Percentiles rank a stretch among this genome's conserved stretches.
Evolutionary conservation across 768 basidiomycete species (phyloP).

Genomic region (Amanita fuliginea): DNA sequence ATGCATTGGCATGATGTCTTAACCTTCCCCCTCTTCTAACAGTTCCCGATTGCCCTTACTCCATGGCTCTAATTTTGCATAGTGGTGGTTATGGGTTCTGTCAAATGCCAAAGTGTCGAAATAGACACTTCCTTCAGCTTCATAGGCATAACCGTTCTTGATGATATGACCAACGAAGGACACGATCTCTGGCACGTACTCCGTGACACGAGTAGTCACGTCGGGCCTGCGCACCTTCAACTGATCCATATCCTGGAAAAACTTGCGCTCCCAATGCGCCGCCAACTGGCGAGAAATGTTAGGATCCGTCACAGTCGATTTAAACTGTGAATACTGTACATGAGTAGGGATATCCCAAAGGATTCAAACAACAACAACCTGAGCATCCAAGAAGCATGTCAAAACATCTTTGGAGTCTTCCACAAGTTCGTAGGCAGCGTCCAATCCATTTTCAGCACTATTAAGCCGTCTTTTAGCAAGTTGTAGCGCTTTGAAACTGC

Average conservation of each 20-base stretch:
- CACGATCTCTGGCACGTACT: conserved; percentile 94
- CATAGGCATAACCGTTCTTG: conserved; percentile 72
- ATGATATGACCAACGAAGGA: conserved; percentile 79
- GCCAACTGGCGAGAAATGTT: conserved; percentile 75
- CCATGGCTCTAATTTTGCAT: conserved; percentile 94
- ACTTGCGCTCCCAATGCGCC: conserved; percentile 80
- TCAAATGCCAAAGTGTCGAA: conserved; percentile 85
- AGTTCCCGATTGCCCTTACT: conserved; percentile 88
- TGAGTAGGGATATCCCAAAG: conserved; percentile 3
- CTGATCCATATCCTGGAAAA: conserved; percentile 88
- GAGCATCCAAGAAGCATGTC: conserved; percentile 57
- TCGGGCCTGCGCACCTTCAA: conserved; percentile 82
- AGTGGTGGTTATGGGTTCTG: conserved; percentile 62
- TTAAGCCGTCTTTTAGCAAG: conserved; percentile 33
- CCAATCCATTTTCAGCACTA: conserved; percentile 26
- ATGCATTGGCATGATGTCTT: conserved; percentile 40
- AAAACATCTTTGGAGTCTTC: conserved; percentile 72
- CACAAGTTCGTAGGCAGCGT: conserved; percentile 47
- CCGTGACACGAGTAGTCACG: conserved; percentile 88
- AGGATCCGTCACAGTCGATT: conserved; percentile 75
- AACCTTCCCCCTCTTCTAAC: conserved; percentile 93
- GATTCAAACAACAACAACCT: conserved; percentile 33
- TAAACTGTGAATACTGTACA: conserved; percentile 36
- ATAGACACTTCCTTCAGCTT: conserved; percentile 71
- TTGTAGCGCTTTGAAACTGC: conserved; percentile 40